phyloP scores from a whole-genome alignment of 176 grass and related monocot genomes.

The Eleusine indica region DNA sequence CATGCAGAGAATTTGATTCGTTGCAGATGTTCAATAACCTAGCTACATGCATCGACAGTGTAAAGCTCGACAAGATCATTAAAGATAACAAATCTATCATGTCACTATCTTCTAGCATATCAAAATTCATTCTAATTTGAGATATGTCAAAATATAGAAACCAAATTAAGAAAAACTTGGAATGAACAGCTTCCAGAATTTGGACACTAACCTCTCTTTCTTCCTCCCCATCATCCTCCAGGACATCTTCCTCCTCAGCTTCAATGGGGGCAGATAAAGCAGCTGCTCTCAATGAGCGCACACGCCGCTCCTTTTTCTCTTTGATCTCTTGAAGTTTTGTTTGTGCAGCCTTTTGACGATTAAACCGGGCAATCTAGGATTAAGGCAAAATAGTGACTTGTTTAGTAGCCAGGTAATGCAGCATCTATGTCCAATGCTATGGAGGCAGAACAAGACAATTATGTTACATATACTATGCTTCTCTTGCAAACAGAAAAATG shows the following conservation, averaged over 20 bases:
- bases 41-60: not conserved
- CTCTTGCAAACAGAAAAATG: not conserved
- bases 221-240: conserved; percentile 88
- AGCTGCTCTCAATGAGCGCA: conserved; percentile 62
- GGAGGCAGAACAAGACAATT: not conserved
- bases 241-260: conserved; percentile 69
- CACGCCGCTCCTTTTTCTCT: conserved; percentile 80
- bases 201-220: conserved; percentile 70
- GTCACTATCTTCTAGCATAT: conserved; percentile 13
- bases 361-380: conserved; percentile 71
- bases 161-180: not conserved
- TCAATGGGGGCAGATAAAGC: conserved; percentile 79
- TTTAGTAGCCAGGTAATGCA: not conserved
- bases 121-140: not conserved
- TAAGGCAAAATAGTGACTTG: not conserved
- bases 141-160: not conserved
- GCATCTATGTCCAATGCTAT: not conserved
- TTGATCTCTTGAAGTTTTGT: conserved; percentile 87
- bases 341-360: conserved; percentile 72
- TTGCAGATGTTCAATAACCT: not conserved
- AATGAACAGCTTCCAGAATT: not conserved
- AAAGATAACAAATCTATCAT: not conserved
- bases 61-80: not conserved
- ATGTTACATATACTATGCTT: not conserved
- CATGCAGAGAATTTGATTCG: not conserved